Conservation (phyloP, 192 early-diverging fungal genomes). For the Oehlia diaphana region DNA sequence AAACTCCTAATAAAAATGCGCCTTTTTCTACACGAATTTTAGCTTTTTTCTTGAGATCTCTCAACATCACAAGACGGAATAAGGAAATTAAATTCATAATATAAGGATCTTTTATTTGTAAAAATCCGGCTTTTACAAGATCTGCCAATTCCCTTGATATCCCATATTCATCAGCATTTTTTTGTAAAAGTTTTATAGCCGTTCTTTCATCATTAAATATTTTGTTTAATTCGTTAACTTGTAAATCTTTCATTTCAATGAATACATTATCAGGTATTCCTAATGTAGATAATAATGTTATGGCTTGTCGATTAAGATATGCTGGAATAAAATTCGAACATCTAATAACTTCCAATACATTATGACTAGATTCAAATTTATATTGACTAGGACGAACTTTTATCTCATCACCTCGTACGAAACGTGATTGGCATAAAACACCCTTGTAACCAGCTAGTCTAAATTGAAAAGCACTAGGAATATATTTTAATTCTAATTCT, state of each 20-base stretch:
- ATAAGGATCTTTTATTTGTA: constrained; percentile 43
- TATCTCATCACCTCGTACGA: constrained; percentile 35
- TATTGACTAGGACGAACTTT: constrained; percentile 56
- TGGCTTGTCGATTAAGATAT: constrained; percentile 69
- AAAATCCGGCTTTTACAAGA: constrained; percentile 52
- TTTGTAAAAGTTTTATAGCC: constrained; percentile 39
- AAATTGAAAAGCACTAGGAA: constrained; percentile 71
- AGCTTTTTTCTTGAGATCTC: constrained; percentile 54
- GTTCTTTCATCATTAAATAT: constrained; percentile 39
- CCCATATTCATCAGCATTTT: constrained; percentile 49
- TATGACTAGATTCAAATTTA: constrained; percentile 57
- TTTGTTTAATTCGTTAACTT: constrained; percentile 39
- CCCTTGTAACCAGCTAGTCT: constrained; percentile 71
- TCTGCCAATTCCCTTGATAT: constrained; percentile 38
- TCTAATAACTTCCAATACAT: constrained; percentile 59
- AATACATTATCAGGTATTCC: constrained; percentile 61
- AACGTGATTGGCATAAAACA: constrained; percentile 45
- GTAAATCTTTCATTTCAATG: constrained; percentile 45
- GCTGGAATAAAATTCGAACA: constrained; percentile 50
- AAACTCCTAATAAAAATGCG: constrained; percentile 55
- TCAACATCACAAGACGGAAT: constrained; percentile 45
- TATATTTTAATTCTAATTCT: constrained; percentile 37
- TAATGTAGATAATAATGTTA: constrained; percentile 56
- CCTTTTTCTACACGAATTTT: constrained; percentile 55
- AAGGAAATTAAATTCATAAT: constrained; percentile 45